These are phyloP conservation scores for Lepiota brunneoincarnata DNA, from an alignment of 768 basidiomycete genomes.

Conservation along the genomic window DNA sequence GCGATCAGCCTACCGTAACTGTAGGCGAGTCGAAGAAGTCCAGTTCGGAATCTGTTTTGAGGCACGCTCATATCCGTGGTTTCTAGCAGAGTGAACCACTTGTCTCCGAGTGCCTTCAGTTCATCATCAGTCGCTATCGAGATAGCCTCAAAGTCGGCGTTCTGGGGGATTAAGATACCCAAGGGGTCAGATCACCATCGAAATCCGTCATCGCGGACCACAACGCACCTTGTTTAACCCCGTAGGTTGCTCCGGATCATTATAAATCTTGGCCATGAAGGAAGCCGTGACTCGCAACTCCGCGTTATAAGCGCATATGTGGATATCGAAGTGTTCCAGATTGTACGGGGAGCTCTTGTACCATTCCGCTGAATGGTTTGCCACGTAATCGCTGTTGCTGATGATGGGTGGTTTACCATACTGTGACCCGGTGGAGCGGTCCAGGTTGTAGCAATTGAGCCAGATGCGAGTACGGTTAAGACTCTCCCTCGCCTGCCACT, in stretches of 20 bases:
- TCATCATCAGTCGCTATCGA: constrained; percentile 70
- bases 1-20: constrained; percentile 69
- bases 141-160: constrained; percentile 59
- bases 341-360: constrained; percentile 69
- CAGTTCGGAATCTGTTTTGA: constrained; percentile 58
- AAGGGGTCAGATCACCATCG: not conserved
- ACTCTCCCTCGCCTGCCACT: constrained; percentile 80
- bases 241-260: constrained; percentile 68
- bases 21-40: constrained; percentile 58
- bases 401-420: constrained; percentile 89
- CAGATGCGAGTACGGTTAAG: constrained; percentile 88
- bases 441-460: constrained; percentile 89
- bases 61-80: constrained; percentile 52
- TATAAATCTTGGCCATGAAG: constrained; percentile 67
- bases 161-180: constrained; percentile 37
- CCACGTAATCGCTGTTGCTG: constrained; percentile 72
- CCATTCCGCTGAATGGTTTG: constrained; percentile 67
- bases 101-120: constrained; percentile 49
- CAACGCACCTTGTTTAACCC: constrained; percentile 67
- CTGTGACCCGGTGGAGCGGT: constrained; percentile 84
- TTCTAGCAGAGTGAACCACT: constrained; percentile 55
- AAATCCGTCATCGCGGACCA: not conserved
- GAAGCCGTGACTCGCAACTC: constrained; percentile 63
- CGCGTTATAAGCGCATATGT: constrained; percentile 73
- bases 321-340: constrained; percentile 74